These are phyloP conservation scores for Naematelia encephala DNA, from an alignment of 768 basidiomycete genomes.

Conservation along the genomic window DNA sequence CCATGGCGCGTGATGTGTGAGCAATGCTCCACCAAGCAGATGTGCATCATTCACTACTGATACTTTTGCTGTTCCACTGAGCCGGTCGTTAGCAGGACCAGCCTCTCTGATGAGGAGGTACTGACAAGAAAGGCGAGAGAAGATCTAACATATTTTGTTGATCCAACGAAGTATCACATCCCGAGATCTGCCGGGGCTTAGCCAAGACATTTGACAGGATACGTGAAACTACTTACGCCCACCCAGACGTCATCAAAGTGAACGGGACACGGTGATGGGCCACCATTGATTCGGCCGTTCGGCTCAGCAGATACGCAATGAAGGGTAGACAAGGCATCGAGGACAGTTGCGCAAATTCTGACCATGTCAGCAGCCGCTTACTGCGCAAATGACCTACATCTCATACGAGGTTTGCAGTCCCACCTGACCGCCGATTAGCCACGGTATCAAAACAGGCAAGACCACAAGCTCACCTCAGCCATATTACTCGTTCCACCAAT, in stretches of 20 bases:
- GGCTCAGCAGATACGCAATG: neutral
- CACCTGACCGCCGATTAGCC: conserved; percentile 11
- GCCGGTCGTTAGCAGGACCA: neutral
- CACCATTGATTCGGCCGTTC: neutral
- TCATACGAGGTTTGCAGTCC: conserved; percentile 16
- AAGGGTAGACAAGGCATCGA: conserved; percentile 22
- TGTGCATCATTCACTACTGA: conserved; percentile 76
- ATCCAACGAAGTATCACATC: conserved; percentile 29
- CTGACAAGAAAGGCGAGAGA: conserved; percentile 28
- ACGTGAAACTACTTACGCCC: conserved; percentile 17
- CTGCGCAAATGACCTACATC: conserved; percentile 10
- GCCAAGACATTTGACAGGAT: no score
- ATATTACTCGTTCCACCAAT: conserved; percentile 79
- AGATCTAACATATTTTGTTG: conserved; percentile 16
- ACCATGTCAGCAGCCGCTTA: conserved; percentile 18
- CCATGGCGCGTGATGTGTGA: conserved; percentile 56
- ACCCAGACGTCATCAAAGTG: conserved; percentile 27
- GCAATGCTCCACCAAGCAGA: conserved; percentile 75
- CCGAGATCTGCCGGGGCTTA: conserved; percentile 26
- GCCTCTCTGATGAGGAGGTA: neutral
- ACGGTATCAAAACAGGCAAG: neutral
- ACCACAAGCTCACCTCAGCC: conserved; percentile 62
- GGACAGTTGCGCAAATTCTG: conserved; percentile 19
- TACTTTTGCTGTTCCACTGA: conserved; percentile 52
- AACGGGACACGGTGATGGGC: conserved; percentile 8